Conservation (phyloP, 306 rosid species). For the Pterocarpus santalinus region DNA sequence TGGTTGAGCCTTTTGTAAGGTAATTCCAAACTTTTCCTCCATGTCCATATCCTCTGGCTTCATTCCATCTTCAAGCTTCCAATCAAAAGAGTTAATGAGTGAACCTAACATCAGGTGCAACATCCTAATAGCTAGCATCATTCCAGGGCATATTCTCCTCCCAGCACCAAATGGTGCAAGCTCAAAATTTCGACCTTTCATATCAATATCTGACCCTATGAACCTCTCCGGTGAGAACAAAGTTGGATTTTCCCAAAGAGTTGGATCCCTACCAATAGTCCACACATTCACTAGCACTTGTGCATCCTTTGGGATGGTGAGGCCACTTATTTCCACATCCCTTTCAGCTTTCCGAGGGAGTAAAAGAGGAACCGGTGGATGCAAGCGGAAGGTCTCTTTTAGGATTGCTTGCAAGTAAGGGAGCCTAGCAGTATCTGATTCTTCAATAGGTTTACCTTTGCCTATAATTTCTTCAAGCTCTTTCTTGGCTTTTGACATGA, state of each 20-base stretch:
- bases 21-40: too few relatives aligned
- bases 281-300: conserved; percentile 57
- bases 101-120: too few relatives aligned
- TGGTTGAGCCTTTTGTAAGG: neutral
- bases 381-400: conserved; percentile 59
- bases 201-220: conserved; percentile 48
- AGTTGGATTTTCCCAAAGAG: conserved; percentile 51
- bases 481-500: too few relatives aligned
- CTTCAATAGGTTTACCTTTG: conserved; percentile 42
- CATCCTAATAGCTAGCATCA: too few relatives aligned
- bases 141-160: too few relatives aligned
- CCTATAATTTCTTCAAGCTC: too few relatives aligned
- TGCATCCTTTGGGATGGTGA: conserved; percentile 55
- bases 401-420: conserved; percentile 60
- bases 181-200: conserved; percentile 55
- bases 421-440: conserved; percentile 53
- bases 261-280: conserved; percentile 49
- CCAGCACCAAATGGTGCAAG: conserved; percentile 52
- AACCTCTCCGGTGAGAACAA: conserved; percentile 50
- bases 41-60: too few relatives aligned
- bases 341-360: conserved; percentile 58
- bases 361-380: conserved; percentile 49
- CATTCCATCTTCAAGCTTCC: too few relatives aligned
- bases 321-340: conserved; percentile 53
- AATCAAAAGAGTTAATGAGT: too few relatives aligned